Base-by-base conservation (phyloP, 2,329 filamentous ascomycete species). In the Torrubiellomyces zombiae region DNA sequence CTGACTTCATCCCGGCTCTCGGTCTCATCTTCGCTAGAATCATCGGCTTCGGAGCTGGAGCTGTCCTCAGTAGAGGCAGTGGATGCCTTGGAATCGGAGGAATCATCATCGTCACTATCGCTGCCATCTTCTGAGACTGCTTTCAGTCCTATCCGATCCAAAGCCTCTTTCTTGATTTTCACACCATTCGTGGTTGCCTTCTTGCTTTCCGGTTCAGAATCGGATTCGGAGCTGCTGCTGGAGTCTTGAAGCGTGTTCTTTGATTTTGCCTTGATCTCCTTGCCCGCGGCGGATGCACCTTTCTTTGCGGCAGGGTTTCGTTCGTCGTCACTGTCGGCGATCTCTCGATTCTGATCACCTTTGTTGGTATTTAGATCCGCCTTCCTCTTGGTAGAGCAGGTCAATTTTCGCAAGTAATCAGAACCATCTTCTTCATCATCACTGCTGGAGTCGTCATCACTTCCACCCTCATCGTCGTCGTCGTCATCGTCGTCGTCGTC, bases 291-390 rank as follows among this genome's bases (percentile, higher is more conserved):
- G 14, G 29, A 20, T n/a, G 28, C 25, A 18, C n/a, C 13, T 3
- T 31, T 36, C 17, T 42, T 44, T 16, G 38, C 32, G 11, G 41
- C 32, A 18, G 43, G 33, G 23, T 41, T 42, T 27, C 46, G 47
- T 31, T 55, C 53, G 36, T 36, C 47, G 35, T 56, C 51, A 36
- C 53, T 56, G 28, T 56, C 53, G 38, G 51, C 50, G 30, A 56
- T 54, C 32, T 55, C 53, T 13, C 51, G 47, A 21, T 44, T 31
- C 33, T 47, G 46, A 40, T 34, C 40, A 29, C 39, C 43, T 27
- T 39, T 35, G 28, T 40, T 43, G 27, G 43, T 18, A 29, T 34
- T 22, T 24, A 25, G 7, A n/a, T 31, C 23, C 19, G 25, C 21
- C 26, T 27, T 20, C 18, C 31, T 32, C 11, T 31, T 35, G 10